These are phyloP conservation scores for Rutstroemia sp. DNA, from an alignment of 2,329 filamentous ascomycete species.

Conservation along the genomic window DNA sequence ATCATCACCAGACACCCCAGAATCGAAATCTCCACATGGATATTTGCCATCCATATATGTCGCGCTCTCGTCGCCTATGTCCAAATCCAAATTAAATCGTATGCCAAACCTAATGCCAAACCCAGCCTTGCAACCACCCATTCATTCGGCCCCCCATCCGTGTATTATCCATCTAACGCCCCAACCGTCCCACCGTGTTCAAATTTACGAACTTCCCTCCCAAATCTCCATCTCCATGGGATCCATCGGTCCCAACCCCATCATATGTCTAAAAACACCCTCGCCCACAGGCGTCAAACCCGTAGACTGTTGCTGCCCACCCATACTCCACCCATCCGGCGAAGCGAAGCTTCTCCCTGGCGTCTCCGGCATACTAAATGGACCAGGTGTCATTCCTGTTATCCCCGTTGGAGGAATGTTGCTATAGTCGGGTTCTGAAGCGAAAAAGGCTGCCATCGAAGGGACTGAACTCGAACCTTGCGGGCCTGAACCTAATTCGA, in stretches of 20 bases:
- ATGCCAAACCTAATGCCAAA: no score
- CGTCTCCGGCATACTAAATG: constrained; percentile 35
- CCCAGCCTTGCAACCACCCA: not conserved
- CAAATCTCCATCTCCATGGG: constrained; percentile 30
- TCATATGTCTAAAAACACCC: constrained; percentile 48
- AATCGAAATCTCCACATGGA: no score
- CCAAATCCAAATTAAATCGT: no score
- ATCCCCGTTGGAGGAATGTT: constrained; percentile 13
- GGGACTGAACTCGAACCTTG: constrained; percentile 8
- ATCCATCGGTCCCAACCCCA: constrained; percentile 52
- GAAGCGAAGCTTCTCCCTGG: constrained; percentile 37
- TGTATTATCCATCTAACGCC: not conserved
- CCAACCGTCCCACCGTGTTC: not conserved
- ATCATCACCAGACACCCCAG: no score
- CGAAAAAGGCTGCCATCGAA: constrained; percentile 27
- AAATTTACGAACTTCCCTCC: constrained; percentile 16
- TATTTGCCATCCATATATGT: no score
- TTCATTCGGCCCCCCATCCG: not conserved
- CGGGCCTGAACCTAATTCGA: constrained; percentile 44
- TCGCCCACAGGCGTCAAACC: constrained; percentile 50
- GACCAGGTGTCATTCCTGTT: constrained; percentile 17
- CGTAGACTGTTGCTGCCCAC: constrained; percentile 34
- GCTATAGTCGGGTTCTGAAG: constrained; percentile 16
- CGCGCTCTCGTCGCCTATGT: no score
- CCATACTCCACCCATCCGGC: constrained; percentile 28